Evolutionary conservation across 2,329 filamentous ascomycete genomes (phyloP).

Genomic region (Pestalotiopsis sp.): DNA sequence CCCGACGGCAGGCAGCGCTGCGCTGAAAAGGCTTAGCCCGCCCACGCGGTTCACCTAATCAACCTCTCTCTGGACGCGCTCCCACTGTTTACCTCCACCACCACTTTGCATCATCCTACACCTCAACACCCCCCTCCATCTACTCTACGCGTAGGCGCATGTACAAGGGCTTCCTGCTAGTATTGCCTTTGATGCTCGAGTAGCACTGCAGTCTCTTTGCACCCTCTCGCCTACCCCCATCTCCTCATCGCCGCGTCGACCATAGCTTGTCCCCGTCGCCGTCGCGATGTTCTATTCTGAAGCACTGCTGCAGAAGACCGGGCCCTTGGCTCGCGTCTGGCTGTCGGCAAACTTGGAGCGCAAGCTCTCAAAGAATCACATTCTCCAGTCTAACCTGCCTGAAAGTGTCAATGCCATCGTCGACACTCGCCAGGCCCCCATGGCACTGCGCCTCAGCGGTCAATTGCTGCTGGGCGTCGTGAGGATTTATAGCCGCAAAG

Average conservation of each 20-base stretch:
- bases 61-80: slow-evolving; percentile 4
- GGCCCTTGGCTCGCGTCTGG: slow-evolving; percentile 96
- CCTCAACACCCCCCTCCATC: slow-evolving; percentile 4
- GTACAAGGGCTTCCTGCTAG: background rate
- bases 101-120: background rate
- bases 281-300: slow-evolving; percentile 94
- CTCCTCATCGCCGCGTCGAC: slow-evolving; percentile 16
- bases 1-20: background rate
- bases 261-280: slow-evolving; percentile 25
- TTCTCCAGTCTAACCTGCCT: slow-evolving; percentile 91
- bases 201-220: background rate
- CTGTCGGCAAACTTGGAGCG: slow-evolving; percentile 96
- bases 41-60: slow-evolving; percentile 10
- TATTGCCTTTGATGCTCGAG: slow-evolving; percentile 18
- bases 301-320: slow-evolving; percentile 92
- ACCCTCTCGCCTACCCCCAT: background rate
- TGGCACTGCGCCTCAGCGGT: slow-evolving; percentile 90
- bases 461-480: slow-evolving; percentile 95
- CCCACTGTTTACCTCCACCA: slow-evolving; percentile 12
- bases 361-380: slow-evolving; percentile 96
- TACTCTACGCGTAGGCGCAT: slow-evolving; percentile 5
- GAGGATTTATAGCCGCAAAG: slow-evolving; percentile 96
- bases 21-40: background rate
- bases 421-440: slow-evolving; percentile 86
- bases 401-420: slow-evolving; percentile 96